Conservation (phyloP, 2,329 filamentous ascomycete species). For the Mycogone perniciosa region DNA sequence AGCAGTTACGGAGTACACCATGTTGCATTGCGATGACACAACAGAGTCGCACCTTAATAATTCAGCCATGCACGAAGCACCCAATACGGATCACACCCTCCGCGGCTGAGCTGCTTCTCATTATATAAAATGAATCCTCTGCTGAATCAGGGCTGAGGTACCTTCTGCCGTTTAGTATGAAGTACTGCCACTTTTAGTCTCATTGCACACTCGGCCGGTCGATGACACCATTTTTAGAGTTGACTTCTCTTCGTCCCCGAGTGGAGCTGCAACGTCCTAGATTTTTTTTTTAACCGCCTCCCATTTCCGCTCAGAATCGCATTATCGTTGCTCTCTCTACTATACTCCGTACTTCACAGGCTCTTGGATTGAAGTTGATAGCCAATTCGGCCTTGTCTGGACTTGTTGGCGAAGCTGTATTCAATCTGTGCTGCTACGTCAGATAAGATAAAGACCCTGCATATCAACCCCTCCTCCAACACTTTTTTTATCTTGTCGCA, state of each 20-base stretch:
- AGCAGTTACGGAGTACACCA: background rate
- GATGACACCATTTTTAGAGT: slow-evolving; percentile 19
- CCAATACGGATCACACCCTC: too few relatives aligned
- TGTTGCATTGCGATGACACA: background rate
- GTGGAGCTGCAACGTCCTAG: slow-evolving; percentile 2
- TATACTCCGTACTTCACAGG: too few relatives aligned
- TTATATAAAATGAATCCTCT: too few relatives aligned
- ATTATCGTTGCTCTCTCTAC: background rate
- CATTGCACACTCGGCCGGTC: slow-evolving; percentile 6
- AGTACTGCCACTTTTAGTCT: background rate
- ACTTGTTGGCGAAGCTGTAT: background rate
- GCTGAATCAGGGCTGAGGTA: too few relatives aligned
- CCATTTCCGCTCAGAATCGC: background rate
- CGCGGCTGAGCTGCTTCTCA: too few relatives aligned
- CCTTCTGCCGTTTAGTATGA: too few relatives aligned
- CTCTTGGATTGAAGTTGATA: too few relatives aligned
- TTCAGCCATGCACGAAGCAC: too few relatives aligned
- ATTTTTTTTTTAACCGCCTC: background rate
- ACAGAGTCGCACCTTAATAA: too few relatives aligned
- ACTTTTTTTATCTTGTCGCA: background rate
- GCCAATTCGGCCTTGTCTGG: too few relatives aligned
- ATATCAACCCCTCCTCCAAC: slow-evolving; percentile 5
- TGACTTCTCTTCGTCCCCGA: slow-evolving; percentile 10
- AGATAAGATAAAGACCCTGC: slow-evolving; percentile 12
- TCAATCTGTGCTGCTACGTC: background rate